Base-by-base conservation (phyloP, 2,329 filamentous ascomycete genomes). In the Diplocarpon rosae region DNA sequence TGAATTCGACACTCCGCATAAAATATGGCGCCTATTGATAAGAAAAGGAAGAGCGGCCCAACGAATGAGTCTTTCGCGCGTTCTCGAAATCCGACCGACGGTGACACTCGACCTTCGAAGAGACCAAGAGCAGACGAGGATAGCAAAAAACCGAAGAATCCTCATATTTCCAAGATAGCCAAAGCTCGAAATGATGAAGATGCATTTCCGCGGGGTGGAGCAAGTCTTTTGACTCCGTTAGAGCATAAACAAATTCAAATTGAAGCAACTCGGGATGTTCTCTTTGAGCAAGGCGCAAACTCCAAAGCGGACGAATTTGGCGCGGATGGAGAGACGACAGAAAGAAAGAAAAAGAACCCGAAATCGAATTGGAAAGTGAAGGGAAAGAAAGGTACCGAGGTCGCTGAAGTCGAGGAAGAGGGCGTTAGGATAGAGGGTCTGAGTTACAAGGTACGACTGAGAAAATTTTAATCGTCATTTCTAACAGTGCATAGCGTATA, bases 181-280 rank as follows among this genome's bases (percentile, higher is more conserved):
- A 74, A 43, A 70, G 72, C 31, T 60, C 78, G 73, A 62, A 83
- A 92, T 53, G 92, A 96, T 54, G 92, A 95, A 61, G 80, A 81
- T 29, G 73, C 90, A 36, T 98, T 98, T 59, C 90, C 92, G 54
- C 79, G 92, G 72, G 92, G 92, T 45, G 93, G 92, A 35, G 90
- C 80, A 42, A 93, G 86, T 60, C 73, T 95, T 42, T 69, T 98
- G 61, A 95, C 92, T 1, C 89, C 92, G 15, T 70, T 98, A 41
- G 92, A 98, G 64, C 85, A 93, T 62, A 95, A 95, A 68, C 87
- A 96, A 65, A 96, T 98, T 51, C 83, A 92, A 58, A 82, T 93
- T 47, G 84, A 96, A 65, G 92, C 92, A 37, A 92, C 85, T 60
- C 81, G 83, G 56, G 92, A 98, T 69, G 92, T 89, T 33, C 69